Evolutionary conservation across 352 stramenopile species (phyloP).

Genomic region (Phytophthora pseudosyringae): DNA sequence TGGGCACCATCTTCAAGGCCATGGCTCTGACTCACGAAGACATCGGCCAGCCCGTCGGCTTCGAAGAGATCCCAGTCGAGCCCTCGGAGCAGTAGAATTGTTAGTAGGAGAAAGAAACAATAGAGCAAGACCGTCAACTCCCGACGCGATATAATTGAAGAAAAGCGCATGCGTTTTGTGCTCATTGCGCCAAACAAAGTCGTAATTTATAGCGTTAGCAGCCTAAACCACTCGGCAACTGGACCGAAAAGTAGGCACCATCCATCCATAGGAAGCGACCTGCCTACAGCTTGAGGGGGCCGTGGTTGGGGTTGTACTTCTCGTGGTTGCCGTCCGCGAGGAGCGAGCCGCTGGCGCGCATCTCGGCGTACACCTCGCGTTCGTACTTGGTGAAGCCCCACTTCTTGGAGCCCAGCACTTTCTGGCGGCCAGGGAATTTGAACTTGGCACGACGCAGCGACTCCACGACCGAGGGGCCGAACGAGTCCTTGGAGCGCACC

Average conservation of each 20-base stretch:
- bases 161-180: slow-evolving; percentile 5
- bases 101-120: slow-evolving; percentile 1
- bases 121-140: slow-evolving; percentile 1
- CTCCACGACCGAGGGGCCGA: slow-evolving; percentile 95
- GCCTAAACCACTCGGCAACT: slow-evolving; percentile 26
- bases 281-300: slow-evolving; percentile 66
- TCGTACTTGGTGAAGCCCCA: slow-evolving; percentile 99
- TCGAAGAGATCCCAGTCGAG: slow-evolving; percentile 41
- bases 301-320: slow-evolving; percentile 95
- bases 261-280: slow-evolving; percentile 25
- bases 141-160: slow-evolving; percentile 3
- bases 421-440: slow-evolving; percentile 99
- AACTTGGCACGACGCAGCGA: slow-evolving; percentile 99
- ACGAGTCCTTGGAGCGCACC: slow-evolving; percentile 97
- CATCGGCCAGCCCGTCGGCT: slow-evolving; percentile 68
- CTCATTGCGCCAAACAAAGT: slow-evolving; percentile 44
- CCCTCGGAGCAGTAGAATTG: slow-evolving; percentile 4
- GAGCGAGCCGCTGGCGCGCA: slow-evolving; percentile 95
- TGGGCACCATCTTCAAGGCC: slow-evolving; percentile 95
- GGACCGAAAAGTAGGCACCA: slow-evolving; percentile 17
- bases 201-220: slow-evolving; percentile 52
- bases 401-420: slow-evolving; percentile 99
- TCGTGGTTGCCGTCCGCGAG: slow-evolving; percentile 97
- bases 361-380: slow-evolving; percentile 97
- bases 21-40: slow-evolving; percentile 84